Evolutionary conservation across 371 early-diverging fungal species (phyloP), one percentile per base, ranked within the genome.

Genomic region (Cladochytrium tenue): DNA sequence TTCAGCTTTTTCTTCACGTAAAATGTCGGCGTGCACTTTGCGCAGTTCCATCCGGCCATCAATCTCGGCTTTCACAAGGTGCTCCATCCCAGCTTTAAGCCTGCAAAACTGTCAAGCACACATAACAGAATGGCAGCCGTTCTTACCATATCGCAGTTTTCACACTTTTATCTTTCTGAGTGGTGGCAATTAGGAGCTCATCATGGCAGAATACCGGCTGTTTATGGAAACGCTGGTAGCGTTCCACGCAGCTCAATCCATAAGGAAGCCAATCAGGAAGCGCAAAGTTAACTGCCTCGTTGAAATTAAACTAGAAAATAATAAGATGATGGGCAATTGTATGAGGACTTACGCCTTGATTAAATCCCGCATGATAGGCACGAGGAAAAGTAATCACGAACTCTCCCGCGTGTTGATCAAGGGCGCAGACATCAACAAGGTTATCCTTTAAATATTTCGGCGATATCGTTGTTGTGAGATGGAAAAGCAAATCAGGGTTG

Each of bases 211-310:
- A 97, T 4, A 94, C 95, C 0, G 97, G 97, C 35, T 85, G 88
- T 56, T 90, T 89, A 51, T 81, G 81, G 64, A 88, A 90, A 55
- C 82, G 81, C 58, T 88, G 85, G 77, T 97, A 97, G 23, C 90
- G 88, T 52, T 86, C 74, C 2, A 88, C 89, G 71, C 94, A 93
- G 33, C 84, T 85, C 1, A 85, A 64, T n/a, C 94, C 96, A 74
- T 77, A 90, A 1, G 90, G 86, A 25, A 94, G 76, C 98, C 98
- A 97, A 71, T 95, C 92, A 3, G 88, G 80, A 2, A 92, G 88
- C 4, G 95, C 94, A 83, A 96, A 96, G 76, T 97, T 97, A 56
- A 96, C 97, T 0, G 98, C 96, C 75, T 97, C 97, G 53, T 91
- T 92, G 72, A 93, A 91, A 78, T 97, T 97, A 71, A 95, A 92